Evolutionary conservation across 192 early-diverging fungal genomes (phyloP).

Genomic region (Helicostylum pulchrum): DNA sequence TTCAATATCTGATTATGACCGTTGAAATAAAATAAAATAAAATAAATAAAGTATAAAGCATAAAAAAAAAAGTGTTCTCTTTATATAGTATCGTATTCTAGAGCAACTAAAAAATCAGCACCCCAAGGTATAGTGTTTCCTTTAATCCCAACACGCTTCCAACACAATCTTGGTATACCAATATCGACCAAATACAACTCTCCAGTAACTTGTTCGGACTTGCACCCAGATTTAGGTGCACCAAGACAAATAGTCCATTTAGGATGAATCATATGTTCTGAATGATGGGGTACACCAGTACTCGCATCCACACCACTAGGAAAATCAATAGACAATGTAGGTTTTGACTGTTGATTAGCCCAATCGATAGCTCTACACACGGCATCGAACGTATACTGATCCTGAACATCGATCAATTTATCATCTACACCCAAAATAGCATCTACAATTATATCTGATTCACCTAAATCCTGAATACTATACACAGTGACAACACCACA

Average conservation of each 20-base stretch:
- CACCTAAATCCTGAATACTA: not conserved
- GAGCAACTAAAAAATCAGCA: conserved; percentile 52
- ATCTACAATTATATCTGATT: conserved; percentile 67
- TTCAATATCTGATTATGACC: not conserved
- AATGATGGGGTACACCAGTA: conserved; percentile 46
- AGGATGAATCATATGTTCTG: conserved; percentile 51
- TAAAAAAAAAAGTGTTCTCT: not conserved
- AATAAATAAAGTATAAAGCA: no score
- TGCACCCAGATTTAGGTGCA: conserved; percentile 67
- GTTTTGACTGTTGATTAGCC: conserved; percentile 64
- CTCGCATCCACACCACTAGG: conserved; percentile 63
- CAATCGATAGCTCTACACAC: conserved; percentile 64
- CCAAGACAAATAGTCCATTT: conserved; percentile 78
- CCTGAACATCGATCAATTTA: conserved; percentile 16
- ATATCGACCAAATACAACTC: conserved; percentile 77
- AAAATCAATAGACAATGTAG: conserved; percentile 64
- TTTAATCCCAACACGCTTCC: conserved; percentile 58
- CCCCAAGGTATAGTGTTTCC: conserved; percentile 55
- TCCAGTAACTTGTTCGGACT: conserved; percentile 52
- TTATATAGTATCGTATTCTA: conserved; percentile 40
- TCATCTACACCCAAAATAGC: conserved; percentile 57
- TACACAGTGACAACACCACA: not conserved
- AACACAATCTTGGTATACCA: conserved; percentile 65
- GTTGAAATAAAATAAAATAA: no score
- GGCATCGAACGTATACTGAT: conserved; percentile 10